Conservation (phyloP, 306 rosid species). For the Parietaria judaica region DNA sequence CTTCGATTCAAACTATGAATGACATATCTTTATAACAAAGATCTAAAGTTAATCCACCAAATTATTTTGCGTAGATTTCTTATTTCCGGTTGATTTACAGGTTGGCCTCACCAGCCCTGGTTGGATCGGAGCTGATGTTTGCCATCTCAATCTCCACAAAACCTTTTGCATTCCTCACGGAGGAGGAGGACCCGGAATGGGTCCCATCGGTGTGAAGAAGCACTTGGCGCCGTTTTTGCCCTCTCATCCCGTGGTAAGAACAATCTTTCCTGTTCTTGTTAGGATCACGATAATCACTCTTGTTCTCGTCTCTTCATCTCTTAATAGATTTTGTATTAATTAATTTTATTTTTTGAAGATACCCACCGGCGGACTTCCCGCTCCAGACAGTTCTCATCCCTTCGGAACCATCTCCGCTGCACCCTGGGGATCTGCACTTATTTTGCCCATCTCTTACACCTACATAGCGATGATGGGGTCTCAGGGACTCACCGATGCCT, state of each 20-base stretch:
- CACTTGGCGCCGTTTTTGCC: constrained; percentile 99
- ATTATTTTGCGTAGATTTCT: neutral
- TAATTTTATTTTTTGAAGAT: constrained; percentile 37
- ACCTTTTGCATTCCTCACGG: constrained; percentile 99
- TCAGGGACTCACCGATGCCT: constrained; percentile 86
- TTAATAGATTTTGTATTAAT: neutral
- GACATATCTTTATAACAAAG: neutral
- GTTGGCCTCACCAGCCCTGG: constrained; percentile 99
- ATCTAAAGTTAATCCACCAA: neutral
- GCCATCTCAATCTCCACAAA: constrained; percentile 99
- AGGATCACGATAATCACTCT: neutral
- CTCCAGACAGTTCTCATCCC: constrained; percentile 68
- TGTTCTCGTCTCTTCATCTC: neutral
- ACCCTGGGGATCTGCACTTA: constrained; percentile 99
- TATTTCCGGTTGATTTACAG: constrained; percentile 29
- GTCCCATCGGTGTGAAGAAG: constrained; percentile 99
- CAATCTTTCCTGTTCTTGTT: constrained; percentile 10
- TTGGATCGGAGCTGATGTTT: constrained; percentile 98
- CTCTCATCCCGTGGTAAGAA: constrained; percentile 91
- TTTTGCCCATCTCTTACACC: constrained; percentile 92
- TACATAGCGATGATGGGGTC: constrained; percentile 99
- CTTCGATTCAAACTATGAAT: constrained; percentile 1
- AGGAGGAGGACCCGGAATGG: constrained; percentile 99
- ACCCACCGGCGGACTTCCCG: constrained; percentile 91
- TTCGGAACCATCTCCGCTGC: constrained; percentile 96